A percentile compares a stretch with the other conserved stretches of the same genome.
phyloP scores from a whole-genome alignment of 2,329 filamentous ascomycete species.

The Colletotrichum somersetense region DNA sequence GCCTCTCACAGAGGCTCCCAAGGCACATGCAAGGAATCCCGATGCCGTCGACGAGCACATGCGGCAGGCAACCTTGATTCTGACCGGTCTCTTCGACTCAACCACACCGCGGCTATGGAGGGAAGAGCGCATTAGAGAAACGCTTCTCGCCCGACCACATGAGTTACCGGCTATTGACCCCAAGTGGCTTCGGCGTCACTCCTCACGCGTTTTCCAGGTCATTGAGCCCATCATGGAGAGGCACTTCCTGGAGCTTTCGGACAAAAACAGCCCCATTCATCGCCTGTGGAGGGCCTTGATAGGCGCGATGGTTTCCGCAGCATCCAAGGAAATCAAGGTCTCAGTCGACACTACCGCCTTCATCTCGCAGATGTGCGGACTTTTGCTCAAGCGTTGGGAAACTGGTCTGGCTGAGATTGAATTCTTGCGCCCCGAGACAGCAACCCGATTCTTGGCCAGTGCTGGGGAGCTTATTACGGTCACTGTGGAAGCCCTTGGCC shows the following conservation, averaged over 20 bases:
- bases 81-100: conserved; percentile 77
- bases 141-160: conserved; percentile 69
- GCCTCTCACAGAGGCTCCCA: conserved; percentile 61
- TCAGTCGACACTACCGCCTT: conserved; percentile 86
- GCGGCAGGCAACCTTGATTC: conserved; percentile 74
- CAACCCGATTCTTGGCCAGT: conserved; percentile 66
- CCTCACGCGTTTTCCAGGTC: conserved; percentile 72
- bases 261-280: conserved; percentile 65
- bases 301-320: conserved; percentile 73
- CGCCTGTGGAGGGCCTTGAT: conserved; percentile 74
- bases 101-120: conserved; percentile 75
- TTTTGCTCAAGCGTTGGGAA: conserved; percentile 79
- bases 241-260: conserved; percentile 72
- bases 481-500: conserved; percentile 65
- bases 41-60: conserved; percentile 63
- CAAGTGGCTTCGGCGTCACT: conserved; percentile 86
- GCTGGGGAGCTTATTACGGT: conserved; percentile 64
- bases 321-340: conserved; percentile 89
- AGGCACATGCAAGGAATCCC: conserved; percentile 50
- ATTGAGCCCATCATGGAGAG: conserved; percentile 71
- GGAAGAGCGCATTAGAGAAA: conserved; percentile 76
- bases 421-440: conserved; percentile 61
- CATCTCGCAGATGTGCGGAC: conserved; percentile 76
- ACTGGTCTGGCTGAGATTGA: conserved; percentile 65
- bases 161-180: conserved; percentile 88